Evolutionary conservation across 1,284 basidiomycete genomes (phyloP), one percentile per base, ranked within the genome.

Genomic region (Peniophora sp.): DNA sequence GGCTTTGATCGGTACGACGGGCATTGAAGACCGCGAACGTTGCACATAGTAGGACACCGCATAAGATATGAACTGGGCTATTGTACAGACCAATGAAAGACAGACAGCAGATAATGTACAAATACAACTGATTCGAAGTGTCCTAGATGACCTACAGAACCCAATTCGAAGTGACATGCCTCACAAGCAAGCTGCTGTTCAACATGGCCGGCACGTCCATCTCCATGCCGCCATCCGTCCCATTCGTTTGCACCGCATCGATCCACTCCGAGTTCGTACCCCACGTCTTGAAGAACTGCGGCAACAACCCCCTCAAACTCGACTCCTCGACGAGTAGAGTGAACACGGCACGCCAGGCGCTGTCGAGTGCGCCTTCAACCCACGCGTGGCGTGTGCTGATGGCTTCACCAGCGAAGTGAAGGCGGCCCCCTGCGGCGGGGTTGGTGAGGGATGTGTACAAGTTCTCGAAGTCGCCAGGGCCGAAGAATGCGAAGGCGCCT

Each of bases 361-460:
- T 56, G 47, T 60, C 53, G 16, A 62, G 53, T 3, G 59, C 59
- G 36, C 60, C 60, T 32, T 53, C 50, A 20, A 63, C 57, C 59
- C 59, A 64, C 51, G 58, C 62, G 44, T 64, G 62, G 43, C 56
- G 57, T 22, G 52, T 53, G 27, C 53, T 56, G 8, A 58, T 57
- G 5, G 62, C 62, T 48, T 63, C 62, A 10, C 62, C 62, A 16
- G 61, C 63, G 51, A 63, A 53, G 46, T 61, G 57, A 8, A 64
- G 52, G 17, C n/a, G 50, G 2, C 59, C 59, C 9, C 49, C 44
- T 16, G 50, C 56, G 10, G 53, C 55, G n/a, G 60, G 60, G 6
- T 46, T 22, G 20, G 51, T 55, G 25, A 63, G 34, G n/a, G 45
- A 49, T 14, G 58, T 36, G 52, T 52, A 63, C 20, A 61, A 24